Evolutionary conservation across 2,329 filamentous ascomycete species (phyloP).

Genomic region (Cordyceps javanica): DNA sequence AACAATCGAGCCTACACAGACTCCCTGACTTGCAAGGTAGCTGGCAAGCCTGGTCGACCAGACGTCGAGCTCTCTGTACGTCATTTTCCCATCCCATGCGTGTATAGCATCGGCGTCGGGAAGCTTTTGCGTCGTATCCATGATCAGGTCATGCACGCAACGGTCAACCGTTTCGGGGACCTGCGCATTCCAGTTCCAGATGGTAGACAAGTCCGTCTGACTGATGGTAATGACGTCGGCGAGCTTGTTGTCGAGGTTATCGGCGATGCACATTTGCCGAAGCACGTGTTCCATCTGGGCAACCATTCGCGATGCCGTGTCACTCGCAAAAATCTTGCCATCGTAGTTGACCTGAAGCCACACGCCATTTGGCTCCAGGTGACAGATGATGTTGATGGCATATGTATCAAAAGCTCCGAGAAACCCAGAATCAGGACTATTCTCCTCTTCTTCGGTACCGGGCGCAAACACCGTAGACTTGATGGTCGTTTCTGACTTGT

Average conservation of each 20-base stretch:
- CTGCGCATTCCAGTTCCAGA: constrained; percentile 12
- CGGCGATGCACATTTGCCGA: neutral
- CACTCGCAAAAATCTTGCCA: neutral
- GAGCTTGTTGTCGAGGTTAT: neutral
- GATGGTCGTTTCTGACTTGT: neutral
- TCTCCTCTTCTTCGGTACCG: neutral
- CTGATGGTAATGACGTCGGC: neutral
- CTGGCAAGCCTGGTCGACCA: constrained; percentile 13
- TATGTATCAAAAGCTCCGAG: constrained; percentile 16
- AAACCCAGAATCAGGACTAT: neutral
- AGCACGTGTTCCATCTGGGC: constrained; percentile 6
- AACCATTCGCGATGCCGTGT: neutral
- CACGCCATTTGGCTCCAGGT: constrained; percentile 14
- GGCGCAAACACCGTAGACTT: constrained; percentile 4
- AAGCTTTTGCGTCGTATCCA: constrained; percentile 25
- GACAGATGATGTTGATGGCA: constrained; percentile 13
- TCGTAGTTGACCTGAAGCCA: constrained; percentile 2
- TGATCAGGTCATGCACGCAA: constrained; percentile 37
- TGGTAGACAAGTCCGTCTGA: constrained; percentile 14
- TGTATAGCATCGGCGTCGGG: constrained; percentile 32
- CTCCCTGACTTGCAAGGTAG: constrained; percentile 16
- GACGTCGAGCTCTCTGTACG: constrained; percentile 30
- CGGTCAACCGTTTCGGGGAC: constrained; percentile 14
- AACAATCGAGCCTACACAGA: constrained; percentile 21
- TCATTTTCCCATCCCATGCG: constrained; percentile 38